phyloP scores from a whole-genome alignment of 169 alveolate genomes.

The Plasmodium vivax region DNA sequence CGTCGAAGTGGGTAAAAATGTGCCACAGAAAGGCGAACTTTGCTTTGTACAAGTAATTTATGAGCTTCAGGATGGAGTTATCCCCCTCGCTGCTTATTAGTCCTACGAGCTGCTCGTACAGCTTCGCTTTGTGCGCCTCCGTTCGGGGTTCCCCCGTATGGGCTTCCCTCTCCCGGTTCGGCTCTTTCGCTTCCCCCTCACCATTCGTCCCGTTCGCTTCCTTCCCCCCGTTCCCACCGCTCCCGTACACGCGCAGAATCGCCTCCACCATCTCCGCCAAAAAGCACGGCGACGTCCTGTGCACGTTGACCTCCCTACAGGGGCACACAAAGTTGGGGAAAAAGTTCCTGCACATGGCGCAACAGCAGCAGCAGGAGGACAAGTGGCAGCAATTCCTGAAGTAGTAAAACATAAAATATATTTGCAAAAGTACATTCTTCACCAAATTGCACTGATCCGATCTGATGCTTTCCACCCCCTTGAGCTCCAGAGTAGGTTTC shows the following conservation, averaged over 20 bases:
- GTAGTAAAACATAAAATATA: constrained; percentile 47
- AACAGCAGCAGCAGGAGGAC: constrained; percentile 65
- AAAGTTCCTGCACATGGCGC: constrained; percentile 44
- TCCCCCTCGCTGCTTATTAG: neutral
- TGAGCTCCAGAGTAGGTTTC: constrained; percentile 33
- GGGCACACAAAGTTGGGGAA: constrained; percentile 35
- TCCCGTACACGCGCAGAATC: neutral
- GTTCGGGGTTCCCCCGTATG: neutral
- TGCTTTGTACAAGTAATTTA: constrained; percentile 29
- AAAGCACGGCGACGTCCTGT: constrained; percentile 33
- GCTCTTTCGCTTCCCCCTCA: neutral
- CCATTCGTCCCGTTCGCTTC: neutral
- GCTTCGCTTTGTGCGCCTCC: neutral
- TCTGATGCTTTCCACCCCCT: constrained; percentile 78
- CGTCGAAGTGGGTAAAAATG: constrained; percentile 1
- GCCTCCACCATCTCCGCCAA: constrained; percentile 20
- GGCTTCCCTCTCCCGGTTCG: neutral
- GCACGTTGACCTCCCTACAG: constrained; percentile 30
- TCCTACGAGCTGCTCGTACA: neutral
- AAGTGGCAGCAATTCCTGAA: constrained; percentile 41
- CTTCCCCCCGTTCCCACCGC: neutral
- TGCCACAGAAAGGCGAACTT: constrained; percentile 21
- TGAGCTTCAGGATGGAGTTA: constrained; percentile 4
- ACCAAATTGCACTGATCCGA: constrained; percentile 77
- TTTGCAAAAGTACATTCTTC: constrained; percentile 43